phyloP scores from a whole-genome alignment of 2,329 filamentous ascomycete genomes.

The Colletotrichum karsti region DNA sequence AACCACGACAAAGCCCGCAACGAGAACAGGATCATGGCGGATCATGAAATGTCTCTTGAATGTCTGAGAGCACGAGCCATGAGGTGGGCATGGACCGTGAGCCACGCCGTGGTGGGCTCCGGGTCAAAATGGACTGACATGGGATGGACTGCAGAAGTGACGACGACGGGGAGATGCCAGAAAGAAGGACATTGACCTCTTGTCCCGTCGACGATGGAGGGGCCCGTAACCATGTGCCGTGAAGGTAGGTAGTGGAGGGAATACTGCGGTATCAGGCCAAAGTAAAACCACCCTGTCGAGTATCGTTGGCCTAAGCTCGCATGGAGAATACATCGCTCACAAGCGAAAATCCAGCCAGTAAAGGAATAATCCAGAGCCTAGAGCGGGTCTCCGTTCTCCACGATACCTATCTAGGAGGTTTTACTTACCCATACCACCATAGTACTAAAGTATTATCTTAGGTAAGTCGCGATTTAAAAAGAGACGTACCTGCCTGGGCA shows the following conservation, averaged over 20 bases:
- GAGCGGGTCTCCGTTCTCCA: background rate
- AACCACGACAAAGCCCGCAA: background rate
- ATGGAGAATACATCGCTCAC: background rate
- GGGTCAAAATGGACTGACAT: background rate
- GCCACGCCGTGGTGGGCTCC: background rate
- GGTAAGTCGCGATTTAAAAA: no score
- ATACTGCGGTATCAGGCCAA: background rate
- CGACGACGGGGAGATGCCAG: background rate
- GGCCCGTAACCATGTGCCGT: no score
- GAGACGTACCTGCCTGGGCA: conserved; percentile 19
- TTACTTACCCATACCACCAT: background rate
- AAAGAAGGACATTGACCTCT: background rate
- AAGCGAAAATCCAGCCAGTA: background rate
- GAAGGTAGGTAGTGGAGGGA: no score
- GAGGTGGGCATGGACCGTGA: background rate
- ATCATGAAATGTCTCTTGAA: background rate
- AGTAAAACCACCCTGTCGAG: background rate
- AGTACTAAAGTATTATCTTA: no score
- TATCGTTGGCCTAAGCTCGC: background rate
- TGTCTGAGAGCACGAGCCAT: background rate
- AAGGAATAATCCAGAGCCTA: background rate
- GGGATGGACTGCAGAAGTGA: background rate
- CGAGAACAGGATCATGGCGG: background rate
- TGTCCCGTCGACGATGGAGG: no score
- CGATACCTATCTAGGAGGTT: background rate